Base-by-base conservation (phyloP, 192 early-diverging fungal species). In the Spinellus fusiger region DNA sequence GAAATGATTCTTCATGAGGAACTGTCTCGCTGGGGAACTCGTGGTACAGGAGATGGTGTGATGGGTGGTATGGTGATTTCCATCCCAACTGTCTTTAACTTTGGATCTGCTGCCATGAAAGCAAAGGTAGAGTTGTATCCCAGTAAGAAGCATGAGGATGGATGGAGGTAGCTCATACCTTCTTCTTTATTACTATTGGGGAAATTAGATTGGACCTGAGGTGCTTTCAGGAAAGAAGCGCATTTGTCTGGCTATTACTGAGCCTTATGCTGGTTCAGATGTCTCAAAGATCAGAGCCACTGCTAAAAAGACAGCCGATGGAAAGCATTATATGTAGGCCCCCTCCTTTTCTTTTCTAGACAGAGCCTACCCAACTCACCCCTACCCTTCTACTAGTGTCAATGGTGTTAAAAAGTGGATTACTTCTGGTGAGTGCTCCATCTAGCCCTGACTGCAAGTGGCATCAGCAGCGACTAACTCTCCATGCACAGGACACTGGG, bases 341-440 rank as follows among this genome's bases (percentile, higher is more conserved):
- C 18, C 18, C 10, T n/a, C 18, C 18, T 44, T n/a, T 44, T 44
- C 4, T n/a, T 2, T 2, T 2, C 10, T 2, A 44, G 18, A 44
- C 3, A 44, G 18, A 44, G 18, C 10, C n/a, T n/a, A n/a, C n/a
- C n/a, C n/a, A n/a, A n/a, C n/a, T n/a, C n/a, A n/a, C n/a, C n/a
- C n/a, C n/a, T n/a, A 44, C 18, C 40, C 13, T 37, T 6, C 6
- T 37, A 13, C 35, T 37, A 44, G 40, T 62, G 87, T 89, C 46
- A 93, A 93, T 46, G 91, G 91, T 26, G 87, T 86, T 53, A 93
- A 93, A 77, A 90, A 88, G 68, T 93, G 89, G 89, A 81, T 88
- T 60, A 89, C 89, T 26, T 86, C 82, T 72, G 89, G 90, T 64
- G 75, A 70, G n/a, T 90, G 84, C 69, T 74, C n/a, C n/a, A n/a